Conservation (phyloP, 1,139 yeast genomes). For the Keqinozyma sinolaborantium region DNA sequence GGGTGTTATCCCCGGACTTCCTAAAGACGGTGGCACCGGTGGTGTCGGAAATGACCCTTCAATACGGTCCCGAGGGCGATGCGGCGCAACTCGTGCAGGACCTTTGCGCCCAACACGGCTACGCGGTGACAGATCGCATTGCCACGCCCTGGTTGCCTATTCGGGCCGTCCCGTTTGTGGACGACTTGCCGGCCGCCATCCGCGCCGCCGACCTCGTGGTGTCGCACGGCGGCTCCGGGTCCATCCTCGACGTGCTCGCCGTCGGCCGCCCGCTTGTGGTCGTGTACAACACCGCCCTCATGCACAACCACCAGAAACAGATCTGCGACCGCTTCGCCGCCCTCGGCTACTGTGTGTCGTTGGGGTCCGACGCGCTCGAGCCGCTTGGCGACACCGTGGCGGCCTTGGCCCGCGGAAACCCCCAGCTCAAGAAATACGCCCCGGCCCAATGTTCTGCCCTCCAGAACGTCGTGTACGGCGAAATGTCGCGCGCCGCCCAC, state of each 20-base stretch:
- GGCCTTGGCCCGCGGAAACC: too few species aligned
- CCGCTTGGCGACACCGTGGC: too few species aligned
- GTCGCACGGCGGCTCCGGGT: conserved; percentile 94
- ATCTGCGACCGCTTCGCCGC: conserved; percentile 44
- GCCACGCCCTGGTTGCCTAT: conserved; percentile 26
- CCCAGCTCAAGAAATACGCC: too few species aligned
- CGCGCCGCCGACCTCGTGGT: conserved; percentile 53
- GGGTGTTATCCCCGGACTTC: conserved; percentile 33
- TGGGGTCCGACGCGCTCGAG: conserved; percentile 3
- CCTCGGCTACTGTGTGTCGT: conserved; percentile 6
- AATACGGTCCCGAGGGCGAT: conserved; percentile 8
- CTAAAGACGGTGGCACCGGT: conserved; percentile 22
- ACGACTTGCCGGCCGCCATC: conserved; percentile 37
- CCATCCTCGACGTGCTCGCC: conserved; percentile 75
- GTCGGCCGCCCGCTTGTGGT: conserved; percentile 57
- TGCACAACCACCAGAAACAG: conserved; percentile 87
- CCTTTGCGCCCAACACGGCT: conserved; percentile 1
- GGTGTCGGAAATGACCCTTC: conserved; percentile 51
- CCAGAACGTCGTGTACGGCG: not conserved
- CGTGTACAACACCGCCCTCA: conserved; percentile 62
- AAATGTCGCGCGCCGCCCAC: too few species aligned
- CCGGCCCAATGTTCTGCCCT: too few species aligned
- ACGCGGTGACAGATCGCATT: too few species aligned
- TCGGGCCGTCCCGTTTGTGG: conserved; percentile 51
- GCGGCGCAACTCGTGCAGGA: not conserved